These are phyloP conservation scores for Kockovaella imperatae DNA, from an alignment of 768 basidiomycete genomes.

Conservation along the genomic window DNA sequence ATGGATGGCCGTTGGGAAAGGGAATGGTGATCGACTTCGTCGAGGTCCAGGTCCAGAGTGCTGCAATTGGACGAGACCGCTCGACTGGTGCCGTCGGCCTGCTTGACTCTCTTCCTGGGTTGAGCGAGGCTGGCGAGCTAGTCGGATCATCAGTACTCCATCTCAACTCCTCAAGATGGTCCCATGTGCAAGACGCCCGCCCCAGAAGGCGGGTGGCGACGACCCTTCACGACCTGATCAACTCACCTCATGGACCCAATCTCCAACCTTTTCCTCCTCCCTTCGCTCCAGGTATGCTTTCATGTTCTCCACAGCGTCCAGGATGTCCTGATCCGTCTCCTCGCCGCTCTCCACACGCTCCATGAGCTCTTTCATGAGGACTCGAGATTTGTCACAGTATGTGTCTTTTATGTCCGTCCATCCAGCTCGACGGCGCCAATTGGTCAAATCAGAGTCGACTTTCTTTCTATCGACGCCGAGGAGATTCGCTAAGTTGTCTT, in stretches of 20 bases:
- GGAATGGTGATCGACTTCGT: no score
- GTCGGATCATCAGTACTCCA: not conserved
- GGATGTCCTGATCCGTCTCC: conserved; percentile 11
- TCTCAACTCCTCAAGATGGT: not conserved
- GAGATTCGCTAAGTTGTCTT: conserved; percentile 12
- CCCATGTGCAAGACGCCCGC: no score
- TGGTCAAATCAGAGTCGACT: conserved; percentile 30
- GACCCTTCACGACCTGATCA: no score
- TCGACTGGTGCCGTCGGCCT: no score
- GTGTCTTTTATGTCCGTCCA: conserved; percentile 30
- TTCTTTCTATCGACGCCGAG: conserved; percentile 17
- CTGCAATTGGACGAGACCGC: no score
- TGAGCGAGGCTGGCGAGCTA: not conserved
- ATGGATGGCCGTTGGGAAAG: no score
- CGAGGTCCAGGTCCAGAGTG: no score
- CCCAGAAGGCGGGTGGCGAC: no score
- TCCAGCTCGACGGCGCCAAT: conserved; percentile 31
- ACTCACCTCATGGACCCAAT: conserved; percentile 35
- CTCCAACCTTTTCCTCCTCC: conserved; percentile 26
- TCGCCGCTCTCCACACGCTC: conserved; percentile 8
- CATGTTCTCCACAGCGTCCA: conserved; percentile 17
- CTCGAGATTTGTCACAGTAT: conserved; percentile 8
- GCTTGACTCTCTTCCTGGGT: not conserved
- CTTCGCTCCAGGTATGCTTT: conserved; percentile 18
- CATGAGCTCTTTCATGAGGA: conserved; percentile 20